Evolutionary conservation across 164 flowering plant species (phyloP), one percentile per base, ranked within the genome.

Genomic region (Stephania cephalantha): DNA sequence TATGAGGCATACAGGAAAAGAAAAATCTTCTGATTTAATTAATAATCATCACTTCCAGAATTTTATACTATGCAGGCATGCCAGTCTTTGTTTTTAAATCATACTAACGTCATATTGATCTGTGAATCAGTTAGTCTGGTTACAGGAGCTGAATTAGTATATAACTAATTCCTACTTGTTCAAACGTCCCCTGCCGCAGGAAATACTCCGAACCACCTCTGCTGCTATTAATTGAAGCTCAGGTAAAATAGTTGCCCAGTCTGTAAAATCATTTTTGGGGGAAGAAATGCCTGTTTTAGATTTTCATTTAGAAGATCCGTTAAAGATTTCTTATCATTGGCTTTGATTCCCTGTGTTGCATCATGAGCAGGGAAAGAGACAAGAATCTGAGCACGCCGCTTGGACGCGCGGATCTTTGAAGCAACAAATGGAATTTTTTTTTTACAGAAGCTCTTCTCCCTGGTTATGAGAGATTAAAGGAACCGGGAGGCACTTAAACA

Each of bases 401-500:
- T 58, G 22, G 66, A 22, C 22, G 20, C n/a, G 25, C 7, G 66
- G 9, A 6, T 61, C n/a, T 61, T n/a, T 61, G 22, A 7, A 17
- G 66, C 20, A 61, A 25, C 42, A 35, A 61, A 18, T n/a, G 25
- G 22, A 7, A 9, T 18, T 18, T 35, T 35, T 35, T 35, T 35
- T 35, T 25, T 58, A 61, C n/a, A 15, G 30, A 42, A 22, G n/a
- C 69, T 66, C 68, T 22, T 65, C 42, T 65, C 35, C 68, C 30
- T 58, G 20, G n/a, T 58, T 17, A 6, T n/a, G 20, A 61, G 7
- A 8, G 9, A 20, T 18, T 7, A 61, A 61, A 45, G 52, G 29
- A 48, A 42, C 29, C 0, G 42, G 30, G n/a, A 17, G 50, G 44
- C 69, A 50, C 46, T 78, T 69, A 75, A 46, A 25, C 78, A 66